phyloP scores from a whole-genome alignment of 73 alveolate genomes.

The Tetrahymena thermophila region DNA sequence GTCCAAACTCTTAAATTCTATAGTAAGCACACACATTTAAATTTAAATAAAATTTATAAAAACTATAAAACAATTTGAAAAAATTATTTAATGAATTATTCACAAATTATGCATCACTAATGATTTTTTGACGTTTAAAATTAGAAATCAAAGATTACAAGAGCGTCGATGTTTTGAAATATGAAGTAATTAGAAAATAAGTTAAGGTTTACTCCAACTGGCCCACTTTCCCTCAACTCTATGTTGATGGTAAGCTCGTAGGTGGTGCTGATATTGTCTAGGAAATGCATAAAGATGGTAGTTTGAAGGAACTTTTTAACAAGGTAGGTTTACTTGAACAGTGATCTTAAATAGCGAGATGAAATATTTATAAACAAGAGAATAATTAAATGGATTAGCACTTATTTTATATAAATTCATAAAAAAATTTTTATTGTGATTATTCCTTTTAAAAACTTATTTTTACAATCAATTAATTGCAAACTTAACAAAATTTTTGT shows the following conservation, averaged over 20 bases:
- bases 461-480: background rate
- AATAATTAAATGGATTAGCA: background rate
- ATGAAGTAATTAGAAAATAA: constrained; percentile 60
- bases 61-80: no score
- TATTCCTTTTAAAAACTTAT: background rate
- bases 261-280: constrained; percentile 82
- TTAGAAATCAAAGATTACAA: constrained; percentile 34
- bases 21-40: background rate
- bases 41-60: no score
- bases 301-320: constrained; percentile 58
- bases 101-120: no score
- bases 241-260: constrained; percentile 52
- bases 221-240: constrained; percentile 86
- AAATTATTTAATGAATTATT: no score
- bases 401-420: no score
- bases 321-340: background rate
- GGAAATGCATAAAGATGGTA: constrained; percentile 79
- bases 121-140: background rate
- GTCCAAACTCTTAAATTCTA: constrained; percentile 50
- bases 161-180: constrained; percentile 60
- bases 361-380: background rate
- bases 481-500: background rate
- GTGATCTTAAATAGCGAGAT: background rate
- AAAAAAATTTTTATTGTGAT: background rate
- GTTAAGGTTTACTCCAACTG: constrained; percentile 77